Evolutionary conservation across 148 eudicot species (phyloP).

Genomic region (Rheum nobile): DNA sequence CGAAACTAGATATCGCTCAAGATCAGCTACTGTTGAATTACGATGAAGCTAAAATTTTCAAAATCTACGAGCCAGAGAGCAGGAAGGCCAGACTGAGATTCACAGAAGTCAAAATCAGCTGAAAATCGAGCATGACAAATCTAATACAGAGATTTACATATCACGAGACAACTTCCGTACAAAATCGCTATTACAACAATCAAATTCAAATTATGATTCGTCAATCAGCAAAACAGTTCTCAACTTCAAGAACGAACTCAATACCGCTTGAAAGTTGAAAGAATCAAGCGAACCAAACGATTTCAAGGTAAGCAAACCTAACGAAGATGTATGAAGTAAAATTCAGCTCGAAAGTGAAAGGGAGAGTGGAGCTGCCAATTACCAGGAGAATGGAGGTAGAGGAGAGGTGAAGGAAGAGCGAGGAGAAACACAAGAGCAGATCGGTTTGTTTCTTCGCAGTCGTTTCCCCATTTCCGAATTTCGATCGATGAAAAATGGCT

Average conservation of each 20-base stretch:
- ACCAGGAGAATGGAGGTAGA: conserved; percentile 60
- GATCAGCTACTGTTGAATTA: neutral
- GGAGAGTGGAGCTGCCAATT: conserved; percentile 19
- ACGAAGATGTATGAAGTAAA: neutral
- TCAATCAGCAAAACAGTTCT: neutral
- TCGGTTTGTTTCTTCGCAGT: conserved; percentile 37
- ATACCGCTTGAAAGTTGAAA: neutral
- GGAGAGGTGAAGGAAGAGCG: conserved; percentile 28
- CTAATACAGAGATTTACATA: neutral
- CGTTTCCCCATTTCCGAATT: conserved; percentile 57
- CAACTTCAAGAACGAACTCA: neutral
- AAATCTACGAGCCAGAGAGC: neutral
- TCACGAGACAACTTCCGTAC: neutral
- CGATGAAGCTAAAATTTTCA: neutral
- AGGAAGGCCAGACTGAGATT: neutral
- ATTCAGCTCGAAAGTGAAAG: neutral
- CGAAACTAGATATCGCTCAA: neutral
- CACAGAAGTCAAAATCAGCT: neutral
- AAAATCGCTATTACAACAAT: neutral
- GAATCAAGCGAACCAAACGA: neutral
- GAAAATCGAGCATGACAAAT: neutral
- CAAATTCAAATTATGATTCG: neutral
- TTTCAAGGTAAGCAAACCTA: neutral
- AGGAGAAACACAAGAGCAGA: conserved; percentile 70
- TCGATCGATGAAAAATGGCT: conserved; percentile 5